Conservation (phyloP, 306 rosid species). For the Argentina anserina region DNA sequence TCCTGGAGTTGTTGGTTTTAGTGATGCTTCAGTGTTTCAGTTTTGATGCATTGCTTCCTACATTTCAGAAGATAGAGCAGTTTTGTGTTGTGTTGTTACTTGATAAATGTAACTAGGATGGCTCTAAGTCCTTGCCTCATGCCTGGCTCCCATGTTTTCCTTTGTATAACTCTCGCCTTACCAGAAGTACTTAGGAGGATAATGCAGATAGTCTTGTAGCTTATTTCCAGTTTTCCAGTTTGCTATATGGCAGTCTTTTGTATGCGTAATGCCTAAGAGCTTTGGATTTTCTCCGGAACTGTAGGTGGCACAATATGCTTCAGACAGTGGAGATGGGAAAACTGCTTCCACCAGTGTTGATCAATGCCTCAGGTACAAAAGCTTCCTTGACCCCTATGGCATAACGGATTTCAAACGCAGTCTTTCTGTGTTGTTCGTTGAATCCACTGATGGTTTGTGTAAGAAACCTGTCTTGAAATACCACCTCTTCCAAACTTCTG, state of each 20-base stretch:
- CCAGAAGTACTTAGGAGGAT: neutral
- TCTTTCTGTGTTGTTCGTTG: neutral
- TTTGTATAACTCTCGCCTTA: neutral
- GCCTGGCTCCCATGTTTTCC: neutral
- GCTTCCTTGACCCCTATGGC: neutral
- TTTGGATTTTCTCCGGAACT: constrained; percentile 23
- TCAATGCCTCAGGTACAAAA: constrained; percentile 74
- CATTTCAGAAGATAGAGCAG: neutral
- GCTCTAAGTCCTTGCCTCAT: constrained; percentile 14
- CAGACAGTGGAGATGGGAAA: constrained; percentile 70
- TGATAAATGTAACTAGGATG: neutral
- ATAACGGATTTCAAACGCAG: neutral
- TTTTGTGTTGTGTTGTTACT: no score
- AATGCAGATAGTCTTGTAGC: neutral
- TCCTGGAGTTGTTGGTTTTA: constrained; percentile 8
- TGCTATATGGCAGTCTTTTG: neutral
- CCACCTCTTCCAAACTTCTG: neutral
- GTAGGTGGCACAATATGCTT: constrained; percentile 88
- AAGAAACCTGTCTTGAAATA: neutral
- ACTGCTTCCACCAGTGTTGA: constrained; percentile 57
- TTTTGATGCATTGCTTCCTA: constrained; percentile 4
- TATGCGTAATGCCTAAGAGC: constrained; percentile 15
- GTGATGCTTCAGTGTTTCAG: neutral
- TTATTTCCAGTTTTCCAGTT: constrained; percentile 9
- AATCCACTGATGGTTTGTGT: neutral